phyloP scores from a whole-genome alignment of 306 rosid genomes.

The Cicer cuneatum region DNA sequence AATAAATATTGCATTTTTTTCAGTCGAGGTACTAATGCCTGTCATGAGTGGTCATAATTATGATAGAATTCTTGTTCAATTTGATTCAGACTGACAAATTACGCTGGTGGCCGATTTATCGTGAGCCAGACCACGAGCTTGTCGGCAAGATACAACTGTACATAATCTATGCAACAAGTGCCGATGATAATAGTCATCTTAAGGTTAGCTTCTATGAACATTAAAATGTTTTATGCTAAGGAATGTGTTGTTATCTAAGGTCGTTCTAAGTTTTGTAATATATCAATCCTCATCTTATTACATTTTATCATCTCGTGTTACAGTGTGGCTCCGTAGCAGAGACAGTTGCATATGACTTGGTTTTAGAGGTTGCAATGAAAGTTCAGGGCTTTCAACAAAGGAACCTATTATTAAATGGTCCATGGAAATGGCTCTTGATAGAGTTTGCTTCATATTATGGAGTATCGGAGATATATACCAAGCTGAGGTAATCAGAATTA shows the following conservation, averaged over 20 bases:
- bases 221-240: slow-evolving; percentile 20
- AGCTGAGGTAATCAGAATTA: slow-evolving; percentile 69
- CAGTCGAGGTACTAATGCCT: slow-evolving; percentile 10
- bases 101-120: slow-evolving; percentile 93
- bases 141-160: slow-evolving; percentile 88
- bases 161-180: slow-evolving; percentile 71
- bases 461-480: slow-evolving; percentile 85
- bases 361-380: slow-evolving; percentile 95
- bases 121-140: slow-evolving; percentile 81
- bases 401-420: slow-evolving; percentile 75
- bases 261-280: slow-evolving; percentile 1
- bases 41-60: slow-evolving; percentile 28
- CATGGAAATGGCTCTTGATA: slow-evolving; percentile 96
- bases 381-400: slow-evolving; percentile 88
- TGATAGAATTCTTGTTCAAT: slow-evolving; percentile 43
- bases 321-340: slow-evolving; percentile 97
- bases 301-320: slow-evolving; percentile 28
- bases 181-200: slow-evolving; percentile 79
- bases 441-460: slow-evolving; percentile 96
- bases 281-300: neutral
- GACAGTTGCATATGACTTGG: slow-evolving; percentile 94
- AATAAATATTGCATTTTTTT: slow-evolving; percentile 42
- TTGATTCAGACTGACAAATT: slow-evolving; percentile 85
- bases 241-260: slow-evolving; percentile 7
- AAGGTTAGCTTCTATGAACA: slow-evolving; percentile 61